Percentiles rank a stretch among this genome's conserved stretches.
Evolutionary conservation across 306 rosid genomes (phyloP).

Genomic region (Canavalia gladiata): DNA sequence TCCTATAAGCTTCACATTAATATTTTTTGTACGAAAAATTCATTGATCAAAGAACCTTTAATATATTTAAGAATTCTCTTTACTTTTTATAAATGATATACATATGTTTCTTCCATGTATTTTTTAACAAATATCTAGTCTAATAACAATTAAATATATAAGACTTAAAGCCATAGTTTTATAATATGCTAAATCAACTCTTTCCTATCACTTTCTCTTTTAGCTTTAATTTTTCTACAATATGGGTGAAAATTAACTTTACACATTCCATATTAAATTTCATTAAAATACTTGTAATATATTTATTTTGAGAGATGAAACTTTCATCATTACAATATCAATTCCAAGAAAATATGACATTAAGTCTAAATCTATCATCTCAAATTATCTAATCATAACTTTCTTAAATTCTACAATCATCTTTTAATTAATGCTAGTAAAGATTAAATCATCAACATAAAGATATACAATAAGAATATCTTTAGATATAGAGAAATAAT

Average conservation of each 20-base stretch:
- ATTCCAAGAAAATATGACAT: background rate
- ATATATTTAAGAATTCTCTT: background rate
- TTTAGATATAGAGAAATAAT: no score
- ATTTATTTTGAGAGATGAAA: background rate
- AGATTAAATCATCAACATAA: no score
- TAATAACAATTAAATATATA: background rate
- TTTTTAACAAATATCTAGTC: background rate
- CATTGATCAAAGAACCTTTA: background rate
- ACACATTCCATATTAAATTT: background rate
- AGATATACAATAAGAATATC: no score
- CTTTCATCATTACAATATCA: background rate
- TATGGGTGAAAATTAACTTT: background rate
- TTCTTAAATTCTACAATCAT: background rate
- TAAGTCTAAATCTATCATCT: background rate
- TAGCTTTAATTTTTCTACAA: background rate
- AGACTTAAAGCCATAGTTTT: background rate
- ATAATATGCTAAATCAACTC: background rate
- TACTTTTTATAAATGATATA: background rate
- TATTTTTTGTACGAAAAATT: background rate
- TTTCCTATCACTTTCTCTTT: background rate
- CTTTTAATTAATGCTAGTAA: background rate
- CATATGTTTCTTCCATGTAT: background rate
- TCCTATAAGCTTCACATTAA: background rate
- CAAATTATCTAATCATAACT: background rate
- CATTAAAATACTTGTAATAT: background rate